Base-by-base conservation (phyloP, 2,329 filamentous ascomycete species). In the Calonectria henricotiae region DNA sequence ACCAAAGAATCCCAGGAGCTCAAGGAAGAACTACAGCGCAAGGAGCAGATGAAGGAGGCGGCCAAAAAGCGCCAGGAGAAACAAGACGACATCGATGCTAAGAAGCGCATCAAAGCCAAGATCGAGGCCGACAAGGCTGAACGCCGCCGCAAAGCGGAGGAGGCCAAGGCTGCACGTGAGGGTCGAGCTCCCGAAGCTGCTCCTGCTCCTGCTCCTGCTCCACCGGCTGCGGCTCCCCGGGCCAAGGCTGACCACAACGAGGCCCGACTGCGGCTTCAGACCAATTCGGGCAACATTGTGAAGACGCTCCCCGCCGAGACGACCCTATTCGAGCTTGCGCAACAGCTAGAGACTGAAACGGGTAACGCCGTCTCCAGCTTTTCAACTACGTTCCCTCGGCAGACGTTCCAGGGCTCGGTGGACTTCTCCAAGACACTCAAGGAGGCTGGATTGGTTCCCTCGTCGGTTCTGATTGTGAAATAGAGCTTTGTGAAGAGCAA, bases 41-140 rank as follows among this genome's bases (percentile, higher is more conserved):
- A 97, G 81, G 94, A 98, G 84, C 94, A 94, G 80, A 90, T 98
- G 80, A 98, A 98, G 83, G 94, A 98, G 76, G 95, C 94, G 0
- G 92, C 92, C 63, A 90, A 91, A 77, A 98, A 98, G 86, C 91
- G 92, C 65, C 90, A 92, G 78, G 96, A 99, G 85, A 98, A 98
- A 86, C 85, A 89, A 47, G 94, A 93, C 17, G 96, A 98, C 64
- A 82, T 92, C 9, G 94, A 94, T 49, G 96, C 94, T 12, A 96
- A 96, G 86, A 94, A 92, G 83, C 90, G 93, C 41, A 96, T 98
- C 81, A 92, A 95, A 84, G 95, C 94, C 67, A 95, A 95, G 87
- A 98, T 99, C 74, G 95, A 96, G 76, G 95, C 93, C 15, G 95
- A 98, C 85, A 98, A 97, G 86, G 93, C 94, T 76, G 95, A 96